Evolutionary conservation across 768 basidiomycete species (phyloP).

Genomic region (Symmetrospora coprosmae): DNA sequence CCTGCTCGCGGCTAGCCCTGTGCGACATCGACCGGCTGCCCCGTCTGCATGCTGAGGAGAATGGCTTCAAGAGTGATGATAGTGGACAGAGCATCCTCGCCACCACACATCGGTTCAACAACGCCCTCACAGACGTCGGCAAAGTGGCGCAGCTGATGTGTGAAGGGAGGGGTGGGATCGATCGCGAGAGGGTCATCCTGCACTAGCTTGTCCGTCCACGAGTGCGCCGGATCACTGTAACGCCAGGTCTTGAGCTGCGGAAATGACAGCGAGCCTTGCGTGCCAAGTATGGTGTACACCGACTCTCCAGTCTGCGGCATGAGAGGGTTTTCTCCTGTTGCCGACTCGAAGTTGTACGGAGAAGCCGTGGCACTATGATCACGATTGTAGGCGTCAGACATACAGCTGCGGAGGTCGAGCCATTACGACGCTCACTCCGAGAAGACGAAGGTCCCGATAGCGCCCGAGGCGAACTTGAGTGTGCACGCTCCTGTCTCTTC

Average conservation of each 20-base stretch:
- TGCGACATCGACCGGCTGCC: too few species aligned
- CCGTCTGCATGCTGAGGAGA: too few species aligned
- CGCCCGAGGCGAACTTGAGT: conserved; percentile 25
- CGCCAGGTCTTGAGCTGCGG: conserved; percentile 21
- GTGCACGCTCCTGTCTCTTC: conserved; percentile 30
- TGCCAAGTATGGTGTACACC: conserved; percentile 28
- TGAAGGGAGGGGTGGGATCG: conserved; percentile 26
- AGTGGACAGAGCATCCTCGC: conserved; percentile 23
- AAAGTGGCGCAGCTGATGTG: conserved; percentile 27
- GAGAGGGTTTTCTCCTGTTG: conserved; percentile 31
- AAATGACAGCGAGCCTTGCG: conserved; percentile 19
- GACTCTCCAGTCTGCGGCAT: conserved; percentile 17
- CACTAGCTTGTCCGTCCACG: conserved; percentile 15
- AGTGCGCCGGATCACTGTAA: not conserved
- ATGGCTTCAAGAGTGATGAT: too few species aligned
- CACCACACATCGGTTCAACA: conserved; percentile 25
- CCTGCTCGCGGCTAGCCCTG: too few species aligned
- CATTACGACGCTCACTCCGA: conserved; percentile 23
- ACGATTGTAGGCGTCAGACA: not conserved
- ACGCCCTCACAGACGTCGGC: conserved; percentile 19
- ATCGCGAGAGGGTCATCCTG: not conserved
- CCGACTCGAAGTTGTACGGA: conserved; percentile 25
- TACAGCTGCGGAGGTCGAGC: not conserved
- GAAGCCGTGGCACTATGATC: conserved; percentile 24
- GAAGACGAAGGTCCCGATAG: conserved; percentile 30